Percentiles rank a stretch among this genome's conserved stretches.
Conservation (phyloP, 2,329 filamentous ascomycete species). For the Ambrosiella beaveri region DNA sequence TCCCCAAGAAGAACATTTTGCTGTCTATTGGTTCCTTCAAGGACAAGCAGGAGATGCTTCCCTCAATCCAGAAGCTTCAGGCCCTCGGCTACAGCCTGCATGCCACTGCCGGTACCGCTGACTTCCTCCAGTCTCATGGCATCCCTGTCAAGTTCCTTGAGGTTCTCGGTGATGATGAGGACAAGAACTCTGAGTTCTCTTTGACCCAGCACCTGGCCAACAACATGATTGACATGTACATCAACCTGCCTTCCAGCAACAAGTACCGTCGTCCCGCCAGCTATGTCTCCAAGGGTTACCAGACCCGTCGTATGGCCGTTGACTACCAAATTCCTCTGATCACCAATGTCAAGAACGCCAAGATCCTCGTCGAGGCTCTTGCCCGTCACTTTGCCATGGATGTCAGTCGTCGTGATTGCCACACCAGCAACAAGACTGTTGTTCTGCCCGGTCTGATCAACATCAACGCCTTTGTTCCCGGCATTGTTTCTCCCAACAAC, state of each 20-base stretch:
- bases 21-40: slow-evolving; percentile 94
- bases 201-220: slow-evolving; percentile 92
- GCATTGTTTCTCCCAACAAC: slow-evolving; percentile 46
- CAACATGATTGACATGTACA: slow-evolving; percentile 96
- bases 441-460: slow-evolving; percentile 62
- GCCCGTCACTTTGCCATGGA: slow-evolving; percentile 74
- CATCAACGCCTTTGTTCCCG: slow-evolving; percentile 63
- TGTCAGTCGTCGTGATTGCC: slow-evolving; percentile 70
- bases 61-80: slow-evolving; percentile 76
- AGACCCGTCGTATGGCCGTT: slow-evolving; percentile 91
- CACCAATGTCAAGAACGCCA: slow-evolving; percentile 98
- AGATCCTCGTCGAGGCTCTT: slow-evolving; percentile 89
- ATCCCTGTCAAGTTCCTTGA: slow-evolving; percentile 89
- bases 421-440: slow-evolving; percentile 69
- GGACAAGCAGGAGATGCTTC: slow-evolving; percentile 94
- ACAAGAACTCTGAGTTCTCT: slow-evolving; percentile 90
- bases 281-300: slow-evolving; percentile 97
- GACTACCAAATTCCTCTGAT: slow-evolving; percentile 93
- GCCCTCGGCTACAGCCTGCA: slow-evolving; percentile 90
- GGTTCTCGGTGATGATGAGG: slow-evolving; percentile 60
- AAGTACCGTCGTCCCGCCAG: slow-evolving; percentile 90
- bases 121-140: slow-evolving; percentile 86
- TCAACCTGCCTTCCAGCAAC: slow-evolving; percentile 98
- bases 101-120: slow-evolving; percentile 87
- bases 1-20: slow-evolving; percentile 88